Evolutionary conservation across 208 protist species (phyloP).

Genomic region (Trypanosoma caninum): DNA sequence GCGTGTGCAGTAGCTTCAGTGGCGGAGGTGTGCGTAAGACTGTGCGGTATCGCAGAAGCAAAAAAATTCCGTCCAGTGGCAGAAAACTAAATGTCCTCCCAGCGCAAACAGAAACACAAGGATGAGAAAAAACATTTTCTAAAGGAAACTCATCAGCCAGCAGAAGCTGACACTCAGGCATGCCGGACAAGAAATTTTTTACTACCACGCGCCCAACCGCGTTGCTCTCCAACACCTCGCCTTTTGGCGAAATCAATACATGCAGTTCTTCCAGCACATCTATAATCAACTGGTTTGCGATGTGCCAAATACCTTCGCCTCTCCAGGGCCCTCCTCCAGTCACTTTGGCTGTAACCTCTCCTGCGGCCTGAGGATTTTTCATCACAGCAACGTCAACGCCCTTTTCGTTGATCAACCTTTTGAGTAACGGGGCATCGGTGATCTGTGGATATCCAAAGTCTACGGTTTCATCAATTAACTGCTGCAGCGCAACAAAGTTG

Average conservation of each 20-base stretch:
- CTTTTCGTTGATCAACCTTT: conserved; percentile 85
- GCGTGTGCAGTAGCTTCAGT: conserved; percentile 86
- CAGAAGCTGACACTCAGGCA: conserved; percentile 98
- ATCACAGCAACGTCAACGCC: conserved; percentile 51
- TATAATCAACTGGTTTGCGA: conserved; percentile 97
- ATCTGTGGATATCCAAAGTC: conserved; percentile 98
- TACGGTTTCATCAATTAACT: conserved; percentile 97
- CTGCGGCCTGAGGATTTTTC: conserved; percentile 39
- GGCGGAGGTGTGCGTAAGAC: conserved; percentile 93
- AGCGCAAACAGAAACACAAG: conserved; percentile 94
- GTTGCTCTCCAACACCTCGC: conserved; percentile 91
- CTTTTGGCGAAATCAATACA: conserved; percentile 92
- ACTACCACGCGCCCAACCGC: conserved; percentile 94
- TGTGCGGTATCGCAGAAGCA: conserved; percentile 96
- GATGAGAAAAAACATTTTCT: conserved; percentile 97
- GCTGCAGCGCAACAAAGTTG: conserved; percentile 97
- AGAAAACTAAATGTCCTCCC: conserved; percentile 86
- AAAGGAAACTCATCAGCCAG: conserved; percentile 88
- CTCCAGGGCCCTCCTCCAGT: conserved; percentile 94
- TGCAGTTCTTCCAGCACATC: conserved; percentile 98
- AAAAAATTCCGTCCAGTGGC: conserved; percentile 97
- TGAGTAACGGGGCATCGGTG: conserved; percentile 86
- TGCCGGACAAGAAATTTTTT: conserved; percentile 97
- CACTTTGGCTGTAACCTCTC: conserved; percentile 73
- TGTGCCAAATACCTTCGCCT: conserved; percentile 91